Base-by-base conservation (phyloP, 2,329 filamentous ascomycete genomes). In the Macroventuria anomochaeta region DNA sequence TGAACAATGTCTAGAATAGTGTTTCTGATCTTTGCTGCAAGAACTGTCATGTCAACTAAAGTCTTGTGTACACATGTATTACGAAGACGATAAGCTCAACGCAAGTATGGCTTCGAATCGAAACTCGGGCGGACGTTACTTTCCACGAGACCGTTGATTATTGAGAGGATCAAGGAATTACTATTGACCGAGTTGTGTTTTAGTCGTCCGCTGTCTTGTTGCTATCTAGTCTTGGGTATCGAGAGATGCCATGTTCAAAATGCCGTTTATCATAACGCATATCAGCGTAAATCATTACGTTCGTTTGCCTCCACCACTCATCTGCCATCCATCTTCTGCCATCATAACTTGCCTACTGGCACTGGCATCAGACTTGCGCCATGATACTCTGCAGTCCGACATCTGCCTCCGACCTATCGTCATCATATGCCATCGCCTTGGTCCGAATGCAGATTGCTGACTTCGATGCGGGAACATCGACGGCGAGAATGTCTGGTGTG, bases 401-500 rank as follows among this genome's bases (percentile, higher is more conserved):
- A 13, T 55, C 58, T 7, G 29, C 31, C 21, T 52, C 52, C 7
- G 12, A 32, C 13, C 54, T 51, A 7, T 46, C 61, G 12, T 50
- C 39, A 7, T 56, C 44, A 18, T 25, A 48, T 1, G 41, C 31
- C 33, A 57, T 7, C 8, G 43, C 46, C 4, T 42, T 36, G 18
- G 47, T 43, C 3, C 41, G 36, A 7, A 55, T 21, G 32, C 44
- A 28, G 3, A 40, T 39, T 2, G 37, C 39, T 13, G 53, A 33
- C 46, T 62, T 48, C 3, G 38, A 29, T 3, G 36, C 37, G 3
- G 52, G 26, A 2, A 55, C 11, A n/a, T 51, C 42, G 4, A 44
- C 36, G 10, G 46, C 40, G 3, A 64, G 26, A 26, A 75, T 61
- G 46, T 78, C 75, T 1, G 76, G 76, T 8, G 67, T 69, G 34